Evolutionary conservation across 2,329 filamentous ascomycete genomes (phyloP).

Genomic region (Fusarium luffae): DNA sequence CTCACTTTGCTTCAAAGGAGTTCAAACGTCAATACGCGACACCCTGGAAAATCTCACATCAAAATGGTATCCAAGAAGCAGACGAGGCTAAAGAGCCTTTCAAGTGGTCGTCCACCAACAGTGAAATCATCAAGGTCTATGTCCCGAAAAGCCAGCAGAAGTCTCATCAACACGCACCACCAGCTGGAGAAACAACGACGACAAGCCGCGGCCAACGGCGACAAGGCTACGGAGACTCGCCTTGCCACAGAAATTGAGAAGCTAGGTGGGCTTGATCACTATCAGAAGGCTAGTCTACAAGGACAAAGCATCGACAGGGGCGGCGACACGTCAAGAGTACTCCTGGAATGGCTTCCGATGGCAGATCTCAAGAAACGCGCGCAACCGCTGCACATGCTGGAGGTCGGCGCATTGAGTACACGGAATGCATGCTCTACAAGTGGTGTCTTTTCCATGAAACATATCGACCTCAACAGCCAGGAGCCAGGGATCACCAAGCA

Average conservation of each 20-base stretch:
- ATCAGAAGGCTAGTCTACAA: constrained; percentile 75
- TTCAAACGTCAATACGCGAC: constrained; percentile 1
- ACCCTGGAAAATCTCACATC: background rate
- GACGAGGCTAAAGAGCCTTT: constrained; percentile 56
- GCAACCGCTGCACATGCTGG: constrained; percentile 73
- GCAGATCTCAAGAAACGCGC: constrained; percentile 42
- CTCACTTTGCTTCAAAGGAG: background rate
- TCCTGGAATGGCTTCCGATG: constrained; percentile 70
- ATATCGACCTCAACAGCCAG: constrained; percentile 93
- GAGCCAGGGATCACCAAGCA: constrained; percentile 83
- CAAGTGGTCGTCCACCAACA: constrained; percentile 66
- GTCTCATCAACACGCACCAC: constrained; percentile 73
- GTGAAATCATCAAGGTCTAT: constrained; percentile 65
- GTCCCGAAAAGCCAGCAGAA: constrained; percentile 71
- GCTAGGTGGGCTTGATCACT: constrained; percentile 70
- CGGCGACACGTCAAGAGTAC: constrained; percentile 72
- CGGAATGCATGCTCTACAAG: constrained; percentile 85
- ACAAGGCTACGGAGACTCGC: constrained; percentile 57
- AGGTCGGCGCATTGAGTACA: constrained; percentile 88
- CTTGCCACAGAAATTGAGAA: constrained; percentile 65
- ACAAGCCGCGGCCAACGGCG: constrained; percentile 65
- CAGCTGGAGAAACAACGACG: constrained; percentile 71
- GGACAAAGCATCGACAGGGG: constrained; percentile 74
- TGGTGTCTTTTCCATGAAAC: constrained; percentile 75
- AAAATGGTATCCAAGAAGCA: constrained; percentile 61